Evolutionary conservation across 116 monocot species (phyloP).

Genomic region (Iris pallida): DNA sequence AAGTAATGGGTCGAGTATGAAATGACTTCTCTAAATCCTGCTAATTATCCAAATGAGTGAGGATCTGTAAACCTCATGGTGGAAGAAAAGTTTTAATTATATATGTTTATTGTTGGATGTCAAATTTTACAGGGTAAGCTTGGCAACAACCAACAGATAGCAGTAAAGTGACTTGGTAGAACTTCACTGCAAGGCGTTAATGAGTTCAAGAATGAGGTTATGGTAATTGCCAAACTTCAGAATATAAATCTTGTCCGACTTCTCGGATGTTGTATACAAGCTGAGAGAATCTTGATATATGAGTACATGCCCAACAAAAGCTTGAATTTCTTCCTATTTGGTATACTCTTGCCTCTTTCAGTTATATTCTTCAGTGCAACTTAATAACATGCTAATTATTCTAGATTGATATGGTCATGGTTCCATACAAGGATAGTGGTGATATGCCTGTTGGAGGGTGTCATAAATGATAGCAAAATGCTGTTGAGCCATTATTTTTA

Average conservation of each 20-base stretch:
- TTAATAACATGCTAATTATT: too few relatives aligned
- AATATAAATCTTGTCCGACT: constrained; percentile 24
- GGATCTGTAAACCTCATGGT: too few relatives aligned
- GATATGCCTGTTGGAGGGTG: too few relatives aligned
- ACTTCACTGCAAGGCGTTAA: constrained; percentile 7
- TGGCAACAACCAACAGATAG: constrained; percentile 12
- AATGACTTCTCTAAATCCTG: too few relatives aligned
- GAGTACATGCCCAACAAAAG: constrained; percentile 22
- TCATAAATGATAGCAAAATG: too few relatives aligned
- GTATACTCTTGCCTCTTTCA: neutral
- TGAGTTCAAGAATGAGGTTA: constrained; percentile 25
- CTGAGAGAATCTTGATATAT: constrained; percentile 18
- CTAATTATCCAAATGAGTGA: too few relatives aligned
- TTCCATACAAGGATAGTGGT: too few relatives aligned
- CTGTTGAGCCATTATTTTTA: too few relatives aligned
- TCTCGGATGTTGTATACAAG: constrained; percentile 21
- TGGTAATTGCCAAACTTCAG: constrained; percentile 21
- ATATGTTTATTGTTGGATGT: neutral
- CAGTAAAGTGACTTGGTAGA: constrained; percentile 17
- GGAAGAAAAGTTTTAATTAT: too few relatives aligned
- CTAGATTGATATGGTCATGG: too few relatives aligned
- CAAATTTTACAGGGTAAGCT: constrained; percentile 10
- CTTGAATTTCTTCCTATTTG: constrained; percentile 18
- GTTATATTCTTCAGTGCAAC: too few relatives aligned
- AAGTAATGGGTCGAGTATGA: too few relatives aligned